Base-by-base conservation (phyloP, 768 basidiomycete species). In the Trametes cinnabarina region DNA sequence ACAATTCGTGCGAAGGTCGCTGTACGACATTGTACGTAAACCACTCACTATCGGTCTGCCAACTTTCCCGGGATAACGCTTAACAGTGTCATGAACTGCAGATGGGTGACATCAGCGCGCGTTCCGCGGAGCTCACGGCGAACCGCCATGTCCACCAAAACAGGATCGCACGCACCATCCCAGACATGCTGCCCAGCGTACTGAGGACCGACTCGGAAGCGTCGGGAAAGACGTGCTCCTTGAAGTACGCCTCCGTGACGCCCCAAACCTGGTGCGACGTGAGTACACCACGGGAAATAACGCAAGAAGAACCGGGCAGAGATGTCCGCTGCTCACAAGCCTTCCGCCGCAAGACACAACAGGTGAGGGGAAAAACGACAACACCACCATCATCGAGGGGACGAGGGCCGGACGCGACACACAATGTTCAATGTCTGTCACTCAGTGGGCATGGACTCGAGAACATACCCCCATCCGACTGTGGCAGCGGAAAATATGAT, bases 211-310 rank as follows among this genome's bases (percentile, higher is more conserved):
- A 63, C 14, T 60, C 61, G 28, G 67, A 65, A 10, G 62, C 60
- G 32, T 63, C 53, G 19, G 65, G 63, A 35, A 71, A 63, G 2
- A 68, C 60, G 28, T 55, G 48, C 39, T 65, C 55, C n/a, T 66
- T 56, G 58, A 73, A 74, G 65, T 74, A 74, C 15, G 66, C 61
- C 63, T 76, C 72, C 58, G 68, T 72, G 14, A 73, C 73, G 19
- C 75, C 75, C 56, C 67, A 73, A 28, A 62, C 64, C 64, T 22
- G 68, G 56, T 40, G 37, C 10, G n/a, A 44, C 26, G 61, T 65
- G 56, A 65, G 61, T 60, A 63, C 51, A 37, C 52, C 57, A 12
- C 37, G 40, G 22, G 64, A 8, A 66, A 67, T 55, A 65, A 69
- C 3, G 65, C 17, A 37, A 63, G 23, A 30, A 51, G 37, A 25